phyloP scores from a whole-genome alignment of 169 alveolate species.

The Eimeria zaria region DNA sequence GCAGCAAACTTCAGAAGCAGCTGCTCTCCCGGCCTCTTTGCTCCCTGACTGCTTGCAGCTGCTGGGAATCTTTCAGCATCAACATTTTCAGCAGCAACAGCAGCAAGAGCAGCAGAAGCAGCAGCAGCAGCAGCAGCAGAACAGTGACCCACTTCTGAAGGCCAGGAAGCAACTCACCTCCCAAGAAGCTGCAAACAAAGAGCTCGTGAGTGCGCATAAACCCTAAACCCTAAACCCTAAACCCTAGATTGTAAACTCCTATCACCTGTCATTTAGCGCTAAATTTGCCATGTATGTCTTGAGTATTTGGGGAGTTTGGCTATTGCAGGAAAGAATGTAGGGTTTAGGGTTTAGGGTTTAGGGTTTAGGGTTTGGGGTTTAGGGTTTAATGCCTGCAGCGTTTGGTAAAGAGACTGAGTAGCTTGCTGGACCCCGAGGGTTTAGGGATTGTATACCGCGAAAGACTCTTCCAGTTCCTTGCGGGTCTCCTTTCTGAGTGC shows the following conservation, averaged over 20 bases:
- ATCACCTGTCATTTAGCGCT: background rate
- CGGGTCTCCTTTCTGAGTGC: constrained; percentile 38
- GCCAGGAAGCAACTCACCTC: constrained; percentile 15
- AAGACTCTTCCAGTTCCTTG: constrained; percentile 54
- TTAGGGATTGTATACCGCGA: constrained; percentile 7
- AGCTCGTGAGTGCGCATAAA: background rate
- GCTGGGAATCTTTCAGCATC: constrained; percentile 49
- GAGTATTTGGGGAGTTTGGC: background rate
- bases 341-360: background rate
- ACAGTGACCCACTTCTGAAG: background rate
- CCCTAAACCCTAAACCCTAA: background rate
- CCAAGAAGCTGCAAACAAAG: constrained; percentile 20
- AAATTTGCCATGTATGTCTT: background rate
- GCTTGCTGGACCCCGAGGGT: constrained; percentile 63
- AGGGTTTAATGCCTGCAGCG: constrained; percentile 46
- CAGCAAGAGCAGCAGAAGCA: constrained; percentile 22
- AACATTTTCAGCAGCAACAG: constrained; percentile 25
- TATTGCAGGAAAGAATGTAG: background rate
- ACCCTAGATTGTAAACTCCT: background rate
- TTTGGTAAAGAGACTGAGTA: constrained; percentile 14
- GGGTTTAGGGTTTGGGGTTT: constrained; percentile 12
- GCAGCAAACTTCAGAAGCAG: constrained; percentile 27
- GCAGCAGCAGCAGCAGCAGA: constrained; percentile 4
- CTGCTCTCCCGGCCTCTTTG: constrained; percentile 45
- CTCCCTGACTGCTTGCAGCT: constrained; percentile 69